Percentiles rank a stretch among this genome's conserved stretches.
phyloP scores from a whole-genome alignment of 805 yeast species.

The Wickerhamiella bombiphila region DNA sequence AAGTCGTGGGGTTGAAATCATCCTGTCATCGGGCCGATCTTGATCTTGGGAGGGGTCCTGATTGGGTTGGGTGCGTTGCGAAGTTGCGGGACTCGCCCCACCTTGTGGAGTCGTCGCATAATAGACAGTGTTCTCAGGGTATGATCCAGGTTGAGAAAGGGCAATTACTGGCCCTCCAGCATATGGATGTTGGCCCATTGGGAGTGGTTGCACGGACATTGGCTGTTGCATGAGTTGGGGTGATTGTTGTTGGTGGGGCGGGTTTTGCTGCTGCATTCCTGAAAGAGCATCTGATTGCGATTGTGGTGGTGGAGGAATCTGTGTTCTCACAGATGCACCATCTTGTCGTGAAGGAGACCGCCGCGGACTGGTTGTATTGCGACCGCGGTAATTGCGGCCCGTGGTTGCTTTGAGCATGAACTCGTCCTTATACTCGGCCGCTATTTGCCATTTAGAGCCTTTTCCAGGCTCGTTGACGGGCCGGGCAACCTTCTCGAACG shows the following conservation, averaged over 20 bases:
- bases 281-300: slow-evolving; percentile 14
- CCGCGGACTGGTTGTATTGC: slow-evolving; percentile 8
- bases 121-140: background rate
- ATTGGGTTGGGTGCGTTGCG: no score
- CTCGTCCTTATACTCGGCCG: slow-evolving; percentile 70
- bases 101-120: no score
- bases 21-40: no score
- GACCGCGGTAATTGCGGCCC: slow-evolving; percentile 15
- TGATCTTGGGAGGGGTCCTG: no score
- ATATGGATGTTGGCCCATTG: slow-evolving; percentile 4
- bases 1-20: background rate
- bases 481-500: slow-evolving; percentile 94
- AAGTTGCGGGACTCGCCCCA: no score
- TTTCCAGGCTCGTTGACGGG: slow-evolving; percentile 94
- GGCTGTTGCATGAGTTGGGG: slow-evolving; percentile 16
- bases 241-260: slow-evolving; percentile 3
- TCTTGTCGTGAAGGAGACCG: slow-evolving; percentile 4
- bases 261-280: slow-evolving; percentile 14
- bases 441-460: slow-evolving; percentile 98
- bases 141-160: background rate
- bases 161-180: background rate
- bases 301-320: slow-evolving; percentile 5
- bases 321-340: no score
- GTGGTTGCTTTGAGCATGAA: slow-evolving; percentile 60
- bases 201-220: slow-evolving; percentile 18